Evolutionary conservation across 352 stramenopile species (phyloP), one percentile per base, ranked within the genome.

Genomic region (Phytophthora quininea): DNA sequence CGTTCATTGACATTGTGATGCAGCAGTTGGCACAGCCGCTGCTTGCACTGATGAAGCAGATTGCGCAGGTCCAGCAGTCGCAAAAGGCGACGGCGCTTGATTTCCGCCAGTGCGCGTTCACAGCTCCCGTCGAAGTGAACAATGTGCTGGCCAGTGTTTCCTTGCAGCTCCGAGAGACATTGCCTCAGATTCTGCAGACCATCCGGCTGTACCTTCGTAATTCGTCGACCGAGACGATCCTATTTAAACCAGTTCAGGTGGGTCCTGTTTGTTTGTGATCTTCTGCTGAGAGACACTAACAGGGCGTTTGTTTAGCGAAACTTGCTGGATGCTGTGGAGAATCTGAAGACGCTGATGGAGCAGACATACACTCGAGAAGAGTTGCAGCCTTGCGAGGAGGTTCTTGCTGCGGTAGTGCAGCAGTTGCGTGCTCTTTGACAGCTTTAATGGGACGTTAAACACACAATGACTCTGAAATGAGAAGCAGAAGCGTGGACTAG

Each of bases 221-320:
- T 43, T 51, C 83, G 27, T 91, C 86, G 6, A 94, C 88, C 4
- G 88, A 96, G 63, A 77, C 73, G 45, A 94, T 96, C 32, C 68
- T 96, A 51, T 93, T 94, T 66, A 92, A 91, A 63, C 86, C 88
- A 7, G 81, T 96, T 3, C 82, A 94, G 80, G 88, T 93, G 57
- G 57, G 64, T 14, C 32, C 14, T 29, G 11, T 5, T 29, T 29
- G 3, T n/a, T 37, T 48, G 31, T 15, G 7, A 6, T 8, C 15
- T 29, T 43, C 19, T 30, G 1, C 29, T 37, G 50, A 45, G 10
- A 32, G 32, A 32, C 3, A 24, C 15, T 9, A n/a, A 8, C 35
- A 35, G n/a, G 30, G n/a, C 4, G 6, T 52, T 31, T 51, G 35
- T 52, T 15, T 59, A 95, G 86, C 81, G 81, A 29, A 91, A 90